phyloP scores from a whole-genome alignment of 1,284 basidiomycete genomes.

The Pterula multifida region DNA sequence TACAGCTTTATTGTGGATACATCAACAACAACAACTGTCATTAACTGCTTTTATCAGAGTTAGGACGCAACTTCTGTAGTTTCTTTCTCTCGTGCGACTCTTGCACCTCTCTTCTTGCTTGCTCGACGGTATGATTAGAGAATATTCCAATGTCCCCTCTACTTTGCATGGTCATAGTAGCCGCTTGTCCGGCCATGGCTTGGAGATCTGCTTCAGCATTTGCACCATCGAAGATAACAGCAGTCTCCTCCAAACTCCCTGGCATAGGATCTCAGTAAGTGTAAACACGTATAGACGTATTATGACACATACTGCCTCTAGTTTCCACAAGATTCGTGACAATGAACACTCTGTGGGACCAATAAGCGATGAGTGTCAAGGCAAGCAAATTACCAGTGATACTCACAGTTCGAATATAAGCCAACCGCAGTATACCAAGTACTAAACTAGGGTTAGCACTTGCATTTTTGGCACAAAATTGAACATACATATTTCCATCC shows the following conservation, averaged over 20 bases:
- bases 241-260: slow-evolving; percentile 55
- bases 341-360: slow-evolving; percentile 29
- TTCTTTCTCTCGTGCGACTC: not conserved
- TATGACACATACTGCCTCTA: slow-evolving; percentile 25
- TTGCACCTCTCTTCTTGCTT: not conserved
- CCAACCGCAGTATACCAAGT: slow-evolving; percentile 51
- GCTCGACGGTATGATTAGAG: not conserved
- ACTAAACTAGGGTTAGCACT: slow-evolving; percentile 43
- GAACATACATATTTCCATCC: slow-evolving; percentile 13
- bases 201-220: slow-evolving; percentile 31
- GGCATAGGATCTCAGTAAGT: slow-evolving; percentile 16
- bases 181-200: slow-evolving; percentile 36
- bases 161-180: slow-evolving; percentile 25
- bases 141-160: not conserved
- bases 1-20: not conserved
- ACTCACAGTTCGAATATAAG: slow-evolving; percentile 36
- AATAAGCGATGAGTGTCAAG: not conserved
- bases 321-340: slow-evolving; percentile 51
- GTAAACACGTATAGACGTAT: not conserved
- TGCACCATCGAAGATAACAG: slow-evolving; percentile 50
- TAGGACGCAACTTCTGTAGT: not conserved
- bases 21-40: not conserved
- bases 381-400: not conserved
- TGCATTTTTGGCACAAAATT: not conserved
- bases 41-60: not conserved